These are phyloP conservation scores for Coemansia aciculifera DNA, from an alignment of 192 early-diverging fungal genomes.

Conservation along the genomic window DNA sequence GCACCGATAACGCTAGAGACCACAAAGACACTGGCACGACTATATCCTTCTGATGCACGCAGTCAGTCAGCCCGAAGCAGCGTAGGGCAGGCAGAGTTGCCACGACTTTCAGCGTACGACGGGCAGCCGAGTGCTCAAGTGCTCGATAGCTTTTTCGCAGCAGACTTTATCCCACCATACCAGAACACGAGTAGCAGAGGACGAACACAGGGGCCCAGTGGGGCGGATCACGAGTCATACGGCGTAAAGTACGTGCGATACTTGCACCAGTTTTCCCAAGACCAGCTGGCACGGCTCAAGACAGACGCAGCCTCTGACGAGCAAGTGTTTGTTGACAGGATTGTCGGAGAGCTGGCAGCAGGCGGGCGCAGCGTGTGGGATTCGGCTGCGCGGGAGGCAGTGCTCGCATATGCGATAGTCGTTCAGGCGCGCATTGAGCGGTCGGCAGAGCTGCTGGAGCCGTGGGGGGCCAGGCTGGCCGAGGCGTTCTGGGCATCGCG, in stretches of 20 bases:
- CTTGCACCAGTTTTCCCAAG: constrained; percentile 20
- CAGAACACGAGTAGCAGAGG: neutral
- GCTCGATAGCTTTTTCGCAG: constrained; percentile 47
- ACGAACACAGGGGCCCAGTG: neutral
- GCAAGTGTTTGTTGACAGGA: neutral
- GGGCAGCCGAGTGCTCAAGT: neutral
- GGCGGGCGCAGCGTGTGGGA: constrained; percentile 13
- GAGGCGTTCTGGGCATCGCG: constrained; percentile 25
- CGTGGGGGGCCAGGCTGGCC: constrained; percentile 14
- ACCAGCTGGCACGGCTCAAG: constrained; percentile 11
- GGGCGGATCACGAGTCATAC: constrained; percentile 31
- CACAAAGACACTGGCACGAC: constrained; percentile 33
- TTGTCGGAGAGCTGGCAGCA: neutral
- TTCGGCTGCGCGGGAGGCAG: constrained; percentile 16
- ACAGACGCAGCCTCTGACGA: neutral
- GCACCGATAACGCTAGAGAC: constrained; percentile 45
- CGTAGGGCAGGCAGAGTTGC: neutral
- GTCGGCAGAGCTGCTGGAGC: neutral
- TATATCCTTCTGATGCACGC: constrained; percentile 24
- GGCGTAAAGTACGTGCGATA: constrained; percentile 41
- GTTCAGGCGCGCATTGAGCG: constrained; percentile 32
- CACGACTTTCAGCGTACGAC: neutral
- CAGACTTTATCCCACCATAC: constrained; percentile 48
- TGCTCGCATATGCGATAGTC: constrained; percentile 36
- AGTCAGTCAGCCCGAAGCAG: neutral